These are phyloP conservation scores for Salvia miltiorrhiza DNA, from an alignment of 257 asterid genomes.

Conservation along the genomic window DNA sequence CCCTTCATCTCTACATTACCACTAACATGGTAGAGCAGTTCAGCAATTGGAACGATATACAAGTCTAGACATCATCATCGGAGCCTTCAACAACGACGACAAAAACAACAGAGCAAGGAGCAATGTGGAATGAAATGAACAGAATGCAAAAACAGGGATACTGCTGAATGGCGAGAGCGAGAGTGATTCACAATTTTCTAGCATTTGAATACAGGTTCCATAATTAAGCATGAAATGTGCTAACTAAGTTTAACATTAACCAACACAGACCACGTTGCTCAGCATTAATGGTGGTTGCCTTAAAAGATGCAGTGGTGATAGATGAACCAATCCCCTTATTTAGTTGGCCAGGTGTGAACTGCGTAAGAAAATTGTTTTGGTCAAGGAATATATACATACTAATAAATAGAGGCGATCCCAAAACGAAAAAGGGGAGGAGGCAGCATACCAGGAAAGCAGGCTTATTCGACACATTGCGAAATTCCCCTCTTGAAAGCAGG, in stretches of 20 bases:
- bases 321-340: constrained; percentile 8
- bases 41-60: constrained; percentile 61
- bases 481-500: constrained; percentile 29
- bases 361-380: constrained; percentile 1
- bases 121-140: not conserved
- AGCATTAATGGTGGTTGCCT: constrained; percentile 17
- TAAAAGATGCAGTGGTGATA: constrained; percentile 1
- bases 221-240: not conserved
- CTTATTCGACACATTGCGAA: constrained; percentile 21
- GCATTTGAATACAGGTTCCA: not conserved
- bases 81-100: constrained; percentile 26
- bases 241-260: not conserved
- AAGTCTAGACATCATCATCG: constrained; percentile 45
- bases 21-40: constrained; percentile 35
- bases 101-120: not conserved
- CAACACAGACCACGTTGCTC: not conserved
- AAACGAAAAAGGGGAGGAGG: constrained; percentile 14
- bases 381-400: constrained; percentile 13
- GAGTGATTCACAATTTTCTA: not conserved
- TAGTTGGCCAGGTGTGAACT: constrained; percentile 11
- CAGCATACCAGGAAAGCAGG: constrained; percentile 32
- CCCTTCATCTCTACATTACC: constrained; percentile 60
- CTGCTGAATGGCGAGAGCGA: not conserved
- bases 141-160: not conserved
- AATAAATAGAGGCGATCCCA: constrained; percentile 13